Evolutionary conservation across 1,284 basidiomycete species (phyloP), one percentile per base, ranked within the genome.

Genomic region (Cryptococcus hybrid): DNA sequence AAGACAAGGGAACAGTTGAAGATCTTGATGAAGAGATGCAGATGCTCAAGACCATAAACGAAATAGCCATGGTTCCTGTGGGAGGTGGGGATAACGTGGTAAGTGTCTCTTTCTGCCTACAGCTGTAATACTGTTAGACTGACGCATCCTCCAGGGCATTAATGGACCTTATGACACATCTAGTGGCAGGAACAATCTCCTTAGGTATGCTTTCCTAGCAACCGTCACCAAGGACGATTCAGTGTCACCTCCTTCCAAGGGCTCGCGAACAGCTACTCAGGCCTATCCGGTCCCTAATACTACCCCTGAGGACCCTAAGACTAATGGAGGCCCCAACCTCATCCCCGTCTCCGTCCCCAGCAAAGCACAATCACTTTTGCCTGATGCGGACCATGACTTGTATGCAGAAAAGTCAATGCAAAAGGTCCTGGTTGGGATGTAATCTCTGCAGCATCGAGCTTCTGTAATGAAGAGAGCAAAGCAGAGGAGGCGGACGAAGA

Each of bases 401-500:
- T 5, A 51, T 47, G 46, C 24, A 40, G 49, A 24, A 12, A 30
- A 49, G 12, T 7, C 36, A 13, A 34, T 13, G n/a, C 39, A 49
- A 6, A 39, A 1, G 42, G 42, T 9, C 54, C 53, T 13, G 53
- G 49, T 13, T 55, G 49, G 39, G 57, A 59, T 46, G 43, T 55
- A 5, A 51, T 52, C 8, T 50, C 51, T 35, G 57, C 50, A 2
- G 46, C 43, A 13, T 59, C 57, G 3, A 56, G 54, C 39, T 55
- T 55, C 35, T 55, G 53, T 49, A 55, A 40, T 18, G 57, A 59
- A 24, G 57, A 46, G 34, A 55, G 52, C 18, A 51, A 59, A 35
- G 57, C 53, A 8, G 57, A 55, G n/a, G 47, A 51, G 36, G 54
- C 54, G 6, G 54, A 59, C 42, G 43, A 52, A 18, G 57, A 59